These are phyloP conservation scores for Symbiodinium pilosum DNA, from an alignment of 73 alveolate genomes.

Conservation along the genomic window DNA sequence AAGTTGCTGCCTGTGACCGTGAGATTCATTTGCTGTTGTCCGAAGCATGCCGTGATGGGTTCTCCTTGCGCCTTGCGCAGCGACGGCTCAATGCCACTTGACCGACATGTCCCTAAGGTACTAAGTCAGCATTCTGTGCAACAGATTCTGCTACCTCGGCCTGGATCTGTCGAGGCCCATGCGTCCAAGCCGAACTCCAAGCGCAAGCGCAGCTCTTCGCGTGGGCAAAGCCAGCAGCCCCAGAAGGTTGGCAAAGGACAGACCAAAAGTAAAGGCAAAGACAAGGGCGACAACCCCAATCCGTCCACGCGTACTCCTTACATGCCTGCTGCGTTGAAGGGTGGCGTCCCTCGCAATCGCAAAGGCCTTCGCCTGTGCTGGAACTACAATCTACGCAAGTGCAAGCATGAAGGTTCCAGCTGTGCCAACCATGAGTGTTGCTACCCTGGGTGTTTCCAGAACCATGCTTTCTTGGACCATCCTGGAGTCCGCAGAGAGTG, in stretches of 20 bases:
- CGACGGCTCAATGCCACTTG: not conserved
- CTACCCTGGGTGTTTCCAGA: not conserved
- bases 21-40: not conserved
- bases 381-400: too few species aligned
- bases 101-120: not conserved
- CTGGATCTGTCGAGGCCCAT: not conserved
- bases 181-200: not conserved
- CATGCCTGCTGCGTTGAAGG: too few species aligned
- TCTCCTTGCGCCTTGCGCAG: not conserved
- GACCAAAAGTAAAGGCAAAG: too few species aligned
- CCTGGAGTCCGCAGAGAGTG: too few species aligned
- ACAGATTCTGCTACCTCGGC: not conserved
- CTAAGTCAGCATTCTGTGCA: not conserved
- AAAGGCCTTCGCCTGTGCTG: too few species aligned
- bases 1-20: not conserved
- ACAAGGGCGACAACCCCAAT: too few species aligned
- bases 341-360: too few species aligned
- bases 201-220: too few species aligned
- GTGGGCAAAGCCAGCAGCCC: not conserved
- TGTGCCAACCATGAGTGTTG: not conserved
- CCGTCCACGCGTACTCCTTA: too few species aligned
- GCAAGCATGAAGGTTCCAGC: too few species aligned
- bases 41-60: not conserved
- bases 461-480: not conserved
- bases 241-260: too few species aligned